Conservation (phyloP, 495 filamentous ascomycete species). For the Letharia lupina region DNA sequence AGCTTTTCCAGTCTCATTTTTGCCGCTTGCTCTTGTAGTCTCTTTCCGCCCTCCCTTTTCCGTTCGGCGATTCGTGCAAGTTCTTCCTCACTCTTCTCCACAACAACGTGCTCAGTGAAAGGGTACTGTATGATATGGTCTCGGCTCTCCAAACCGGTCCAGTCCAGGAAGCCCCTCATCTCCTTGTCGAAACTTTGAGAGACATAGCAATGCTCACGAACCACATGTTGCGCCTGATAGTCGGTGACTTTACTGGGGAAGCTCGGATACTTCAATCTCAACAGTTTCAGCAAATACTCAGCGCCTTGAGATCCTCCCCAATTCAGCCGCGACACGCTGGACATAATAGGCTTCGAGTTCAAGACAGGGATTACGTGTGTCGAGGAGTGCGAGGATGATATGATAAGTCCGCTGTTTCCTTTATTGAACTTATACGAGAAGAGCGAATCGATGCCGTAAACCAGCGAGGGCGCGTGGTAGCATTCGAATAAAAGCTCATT, state of each 20-base stretch:
- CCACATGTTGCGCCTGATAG: constrained; percentile 75
- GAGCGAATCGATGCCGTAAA: constrained; percentile 90
- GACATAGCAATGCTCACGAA: constrained; percentile 85
- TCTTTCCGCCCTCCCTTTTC: constrained; percentile 82
- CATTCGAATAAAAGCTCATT: constrained; percentile 94
- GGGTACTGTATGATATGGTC: constrained; percentile 87
- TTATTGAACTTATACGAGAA: constrained; percentile 91
- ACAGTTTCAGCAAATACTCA: constrained; percentile 82
- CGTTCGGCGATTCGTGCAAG: constrained; percentile 79
- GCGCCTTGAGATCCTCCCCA: constrained; percentile 88
- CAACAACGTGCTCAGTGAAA: constrained; percentile 77
- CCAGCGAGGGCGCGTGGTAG: constrained; percentile 78
- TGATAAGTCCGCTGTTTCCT: constrained; percentile 77
- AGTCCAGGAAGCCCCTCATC: constrained; percentile 65
- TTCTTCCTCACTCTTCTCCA: constrained; percentile 90
- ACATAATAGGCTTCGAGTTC: constrained; percentile 70
- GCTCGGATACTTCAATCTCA: constrained; percentile 85
- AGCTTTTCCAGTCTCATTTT: constrained; percentile 93
- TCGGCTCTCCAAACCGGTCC: constrained; percentile 79
- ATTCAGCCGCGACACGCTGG: constrained; percentile 78
- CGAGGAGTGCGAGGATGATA: constrained; percentile 84
- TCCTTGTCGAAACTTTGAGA: constrained; percentile 75
- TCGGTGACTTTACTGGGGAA: constrained; percentile 79
- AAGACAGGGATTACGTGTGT: constrained; percentile 95
- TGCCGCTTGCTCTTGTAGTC: constrained; percentile 91